Percentiles rank a stretch among this genome's conserved stretches.
phyloP scores from a whole-genome alignment of 805 yeast genomes.

The Candida yuanshanica region DNA sequence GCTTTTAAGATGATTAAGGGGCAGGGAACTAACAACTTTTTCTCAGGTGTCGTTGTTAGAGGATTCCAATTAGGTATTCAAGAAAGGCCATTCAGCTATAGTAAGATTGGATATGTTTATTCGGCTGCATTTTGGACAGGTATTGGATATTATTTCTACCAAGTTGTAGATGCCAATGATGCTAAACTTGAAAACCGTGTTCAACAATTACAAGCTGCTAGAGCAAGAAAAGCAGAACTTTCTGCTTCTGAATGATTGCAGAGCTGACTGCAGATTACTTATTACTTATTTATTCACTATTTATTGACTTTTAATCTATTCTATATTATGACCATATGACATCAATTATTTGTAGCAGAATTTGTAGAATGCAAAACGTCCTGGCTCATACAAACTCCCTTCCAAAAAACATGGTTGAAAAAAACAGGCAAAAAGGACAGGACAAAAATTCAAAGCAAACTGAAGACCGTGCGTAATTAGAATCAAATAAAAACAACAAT shows the following conservation, averaged over 20 bases:
- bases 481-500: too few relatives aligned
- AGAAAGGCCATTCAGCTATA: conserved; percentile 32
- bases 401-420: background rate
- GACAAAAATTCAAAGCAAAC: background rate
- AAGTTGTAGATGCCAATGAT: conserved; percentile 35
- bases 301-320: conserved; percentile 1
- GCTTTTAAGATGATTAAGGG: background rate
- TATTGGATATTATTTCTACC: conserved; percentile 34
- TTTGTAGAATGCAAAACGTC: background rate
- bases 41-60: conserved; percentile 35
- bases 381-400: conserved; percentile 3
- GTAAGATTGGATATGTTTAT: conserved; percentile 35
- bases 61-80: conserved; percentile 40
- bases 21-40: background rate
- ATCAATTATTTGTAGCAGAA: background rate
- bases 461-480: too few relatives aligned
- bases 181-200: conserved; percentile 32
- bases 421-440: background rate
- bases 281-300: conserved; percentile 3
- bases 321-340: too few relatives aligned
- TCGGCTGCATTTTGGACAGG: conserved; percentile 42
- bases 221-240: conserved; percentile 13
- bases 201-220: conserved; percentile 30
- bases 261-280: background rate
- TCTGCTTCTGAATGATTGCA: background rate